These are phyloP conservation scores for Zalaria sp. DNA, from an alignment of 2,329 filamentous ascomycete species.

Conservation along the genomic window DNA sequence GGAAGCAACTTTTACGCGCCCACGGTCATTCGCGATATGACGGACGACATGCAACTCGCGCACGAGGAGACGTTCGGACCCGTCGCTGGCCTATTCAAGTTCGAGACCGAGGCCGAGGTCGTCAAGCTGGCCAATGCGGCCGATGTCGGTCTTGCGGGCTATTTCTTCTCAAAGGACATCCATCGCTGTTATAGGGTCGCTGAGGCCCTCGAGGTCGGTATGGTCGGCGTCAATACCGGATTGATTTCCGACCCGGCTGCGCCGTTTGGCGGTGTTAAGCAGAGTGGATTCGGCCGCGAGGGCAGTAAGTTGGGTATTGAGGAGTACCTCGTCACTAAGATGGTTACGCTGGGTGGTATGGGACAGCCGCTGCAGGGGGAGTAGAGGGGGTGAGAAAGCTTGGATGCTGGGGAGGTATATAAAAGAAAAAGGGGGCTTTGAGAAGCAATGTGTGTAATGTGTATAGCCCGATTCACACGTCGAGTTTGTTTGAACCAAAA, in stretches of 20 bases:
- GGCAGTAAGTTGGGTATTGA: slow-evolving; percentile 36
- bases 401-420: no score
- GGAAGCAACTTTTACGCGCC: slow-evolving; percentile 81
- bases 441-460: no score
- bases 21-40: slow-evolving; percentile 82
- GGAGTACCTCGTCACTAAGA: slow-evolving; percentile 34
- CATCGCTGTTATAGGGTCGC: slow-evolving; percentile 45
- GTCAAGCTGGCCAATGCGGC: slow-evolving; percentile 67
- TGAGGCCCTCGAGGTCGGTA: slow-evolving; percentile 64
- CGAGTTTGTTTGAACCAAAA: no score
- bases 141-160: slow-evolving; percentile 81
- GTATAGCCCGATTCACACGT: no score
- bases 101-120: slow-evolving; percentile 79
- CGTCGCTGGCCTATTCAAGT: slow-evolving; percentile 78
- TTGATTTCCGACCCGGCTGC: slow-evolving; percentile 33
- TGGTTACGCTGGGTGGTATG: slow-evolving; percentile 45
- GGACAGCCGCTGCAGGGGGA: slow-evolving; percentile 37
- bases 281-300: slow-evolving; percentile 37
- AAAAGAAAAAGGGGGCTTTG: no score
- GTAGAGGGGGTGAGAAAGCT: not conserved
- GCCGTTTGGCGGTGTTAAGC: slow-evolving; percentile 34
- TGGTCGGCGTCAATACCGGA: slow-evolving; percentile 54
- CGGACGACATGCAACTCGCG: slow-evolving; percentile 66
- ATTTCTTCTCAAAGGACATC: slow-evolving; percentile 66
- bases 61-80: slow-evolving; percentile 92